Base-by-base conservation (phyloP, 139 green algal genomes). In the Spirogloea muscicola region DNA sequence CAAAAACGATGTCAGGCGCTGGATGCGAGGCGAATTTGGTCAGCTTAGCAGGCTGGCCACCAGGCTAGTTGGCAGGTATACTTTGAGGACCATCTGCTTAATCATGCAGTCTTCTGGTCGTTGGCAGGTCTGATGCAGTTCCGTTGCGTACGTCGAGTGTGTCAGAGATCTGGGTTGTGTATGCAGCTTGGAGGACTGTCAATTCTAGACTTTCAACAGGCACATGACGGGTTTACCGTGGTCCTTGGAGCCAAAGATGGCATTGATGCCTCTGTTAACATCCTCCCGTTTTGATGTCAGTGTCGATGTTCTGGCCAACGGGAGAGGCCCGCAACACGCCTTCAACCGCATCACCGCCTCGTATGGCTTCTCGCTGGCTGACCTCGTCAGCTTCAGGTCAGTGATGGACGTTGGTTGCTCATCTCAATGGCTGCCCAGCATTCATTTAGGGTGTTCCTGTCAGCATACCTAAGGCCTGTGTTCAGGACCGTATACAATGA, bases 321-420 rank as follows among this genome's bases (percentile, higher is more conserved):
- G 88, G 39, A 81, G 94, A 39, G 80, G 79, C 7, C 93, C 94
- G 31, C 72, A 68, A 3, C 84, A 89, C 41, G 90, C 80, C 13
- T 79, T 98, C 82, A 98, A 98, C 90, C 97, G 96, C 79, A 86
- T 98, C 27, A 96, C 87, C 1, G 89, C 91, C 1, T 91, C 97
- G 65, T 92, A 97, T 74, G 93, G 94, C 41, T 97, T 98, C 89
- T 93, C 92, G 29, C 80, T 98, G 44, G 85, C 89, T 1, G 93
- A 97, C 82, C 72, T 96, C 27, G 79, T 84, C 43, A 82, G 88
- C 0, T 98, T 94, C 91, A 98, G 78, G 86, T 91, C 64, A 98
- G 9, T 29, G 21, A 10, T 25, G 33, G 10, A 51, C 10, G 10
- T 51, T 10, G 33, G 21, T 25, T 38, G 9, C 16, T 61, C 9